Percentiles rank a stretch among this genome's conserved stretches.
phyloP scores from a whole-genome alignment of 2,329 filamentous ascomycete species.

The Akanthomyces dipterigenus region DNA sequence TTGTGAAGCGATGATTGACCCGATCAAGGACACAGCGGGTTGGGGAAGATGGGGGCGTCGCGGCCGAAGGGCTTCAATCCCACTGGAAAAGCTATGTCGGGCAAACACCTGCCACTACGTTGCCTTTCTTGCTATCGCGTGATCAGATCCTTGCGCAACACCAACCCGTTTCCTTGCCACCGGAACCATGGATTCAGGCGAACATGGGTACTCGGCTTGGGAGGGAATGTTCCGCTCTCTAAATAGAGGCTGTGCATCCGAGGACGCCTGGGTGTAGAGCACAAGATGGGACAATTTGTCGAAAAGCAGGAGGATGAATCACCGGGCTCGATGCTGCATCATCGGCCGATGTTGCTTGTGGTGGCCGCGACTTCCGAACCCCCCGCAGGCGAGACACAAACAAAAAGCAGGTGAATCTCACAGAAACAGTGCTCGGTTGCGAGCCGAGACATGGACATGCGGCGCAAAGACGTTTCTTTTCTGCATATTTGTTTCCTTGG shows the following conservation, averaged over 20 bases:
- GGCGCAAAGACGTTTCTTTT: neutral
- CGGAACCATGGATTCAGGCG: neutral
- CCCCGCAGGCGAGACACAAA: neutral
- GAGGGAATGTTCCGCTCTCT: neutral
- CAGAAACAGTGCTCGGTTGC: neutral
- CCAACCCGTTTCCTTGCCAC: neutral
- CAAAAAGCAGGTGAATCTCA: neutral
- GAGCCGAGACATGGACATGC: neutral
- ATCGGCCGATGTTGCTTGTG: neutral
- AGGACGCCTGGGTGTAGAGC: neutral
- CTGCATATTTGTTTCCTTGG: neutral
- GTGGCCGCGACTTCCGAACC: neutral
- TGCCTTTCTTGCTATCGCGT: neutral
- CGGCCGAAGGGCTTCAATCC: neutral
- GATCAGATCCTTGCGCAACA: neutral
- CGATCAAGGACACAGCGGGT: slow-evolving; percentile 20
- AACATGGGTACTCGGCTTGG: neutral
- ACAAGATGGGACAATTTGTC: neutral
- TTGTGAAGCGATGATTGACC: slow-evolving; percentile 57
- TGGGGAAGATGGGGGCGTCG: slow-evolving; percentile 17
- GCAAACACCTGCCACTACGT: neutral
- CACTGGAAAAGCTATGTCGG: neutral
- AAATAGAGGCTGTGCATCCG: neutral
- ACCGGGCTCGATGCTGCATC: no score
- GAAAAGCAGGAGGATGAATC: no score